phyloP scores from a whole-genome alignment of 164 flowering plant genomes.

The Buxus sempervirens region DNA sequence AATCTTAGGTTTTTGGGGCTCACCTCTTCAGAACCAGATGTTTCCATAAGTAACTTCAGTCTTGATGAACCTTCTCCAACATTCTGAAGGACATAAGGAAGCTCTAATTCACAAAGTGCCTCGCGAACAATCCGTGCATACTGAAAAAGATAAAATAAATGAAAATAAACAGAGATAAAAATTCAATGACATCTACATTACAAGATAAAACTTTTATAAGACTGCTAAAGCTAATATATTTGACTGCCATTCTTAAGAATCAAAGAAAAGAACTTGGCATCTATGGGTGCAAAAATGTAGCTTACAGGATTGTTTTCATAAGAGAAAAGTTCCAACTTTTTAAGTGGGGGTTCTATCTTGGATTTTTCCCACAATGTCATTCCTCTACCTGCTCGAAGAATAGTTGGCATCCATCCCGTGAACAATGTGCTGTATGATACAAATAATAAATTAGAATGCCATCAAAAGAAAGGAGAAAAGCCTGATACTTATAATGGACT shows the following conservation, averaged over 20 bases:
- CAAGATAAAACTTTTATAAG: too few relatives aligned
- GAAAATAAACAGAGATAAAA: too few relatives aligned
- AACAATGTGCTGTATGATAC: conserved; percentile 50
- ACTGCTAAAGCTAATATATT: too few relatives aligned
- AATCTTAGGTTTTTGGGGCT: not conserved
- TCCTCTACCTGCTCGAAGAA: conserved; percentile 80
- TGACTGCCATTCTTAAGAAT: too few relatives aligned
- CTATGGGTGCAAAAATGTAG: not conserved
- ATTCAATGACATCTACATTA: not conserved
- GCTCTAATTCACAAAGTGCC: conserved; percentile 76
- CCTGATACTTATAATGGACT: too few relatives aligned
- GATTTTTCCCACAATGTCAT: conserved; percentile 69
- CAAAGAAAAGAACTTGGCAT: too few relatives aligned
- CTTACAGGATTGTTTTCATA: conserved; percentile 68
- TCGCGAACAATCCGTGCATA: conserved; percentile 72
- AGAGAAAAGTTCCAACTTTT: conserved; percentile 62
- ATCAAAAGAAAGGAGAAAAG: too few relatives aligned
- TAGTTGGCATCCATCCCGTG: conserved; percentile 84
- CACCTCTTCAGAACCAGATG: conserved; percentile 58
- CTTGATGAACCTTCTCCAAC: conserved; percentile 63
- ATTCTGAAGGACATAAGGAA: conserved; percentile 65
- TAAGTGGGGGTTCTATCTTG: conserved; percentile 40
- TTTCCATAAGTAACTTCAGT: conserved; percentile 34
- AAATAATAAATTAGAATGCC: not conserved
- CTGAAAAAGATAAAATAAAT: conserved; percentile 28